Base-by-base conservation (phyloP, 352 stramenopile genomes). In the Saprolegnia diclina region DNA sequence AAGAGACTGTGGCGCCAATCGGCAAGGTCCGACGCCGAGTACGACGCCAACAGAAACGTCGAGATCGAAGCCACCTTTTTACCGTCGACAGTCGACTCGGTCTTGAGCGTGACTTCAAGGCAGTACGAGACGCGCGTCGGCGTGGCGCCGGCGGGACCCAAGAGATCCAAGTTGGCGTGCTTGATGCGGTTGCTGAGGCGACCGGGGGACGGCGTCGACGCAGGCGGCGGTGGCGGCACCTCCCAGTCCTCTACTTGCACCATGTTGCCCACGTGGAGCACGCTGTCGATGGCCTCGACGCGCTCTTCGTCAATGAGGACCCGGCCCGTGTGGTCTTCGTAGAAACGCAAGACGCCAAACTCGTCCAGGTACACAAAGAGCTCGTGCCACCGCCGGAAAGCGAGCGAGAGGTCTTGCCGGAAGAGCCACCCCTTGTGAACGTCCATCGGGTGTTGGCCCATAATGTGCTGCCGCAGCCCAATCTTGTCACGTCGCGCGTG, bases 371-470 rank as follows among this genome's bases (percentile, higher is more conserved):
- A 83, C 57, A 87, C 94, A 85, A 85, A 95, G 10, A 78, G 86
- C 18, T 87, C 81, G 57, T 83, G 80, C 88, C 88, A 95, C 26
- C 88, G 77, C 65, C 81, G 81, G 68, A 95, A 95, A 24, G 88
- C 83, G 11, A 95, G 78, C 16, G 82, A 89, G 45, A 94, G 85
- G 48, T 94, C 88, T 71, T 86, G 67, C 7, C 78, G 88, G 68
- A 88, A 95, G 35, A 95, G 67, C 88, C 88, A 95, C 1, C 88
- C 85, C 79, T 91, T 90, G 56, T 85, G 37, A 82, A 79, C 65
- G 80, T 68, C 77, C 77, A 93, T 13, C 79, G 77, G 71, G 76
- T 82, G 65, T 76, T 79, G 22, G 80, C 65, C 55, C 45, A 69
- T 61, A 22, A 53, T 59, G 35, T 35, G n/a, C 61, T 59, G 46